Base-by-base conservation (phyloP, 805 yeast genomes). In the Suhomyces faveliae region DNA sequence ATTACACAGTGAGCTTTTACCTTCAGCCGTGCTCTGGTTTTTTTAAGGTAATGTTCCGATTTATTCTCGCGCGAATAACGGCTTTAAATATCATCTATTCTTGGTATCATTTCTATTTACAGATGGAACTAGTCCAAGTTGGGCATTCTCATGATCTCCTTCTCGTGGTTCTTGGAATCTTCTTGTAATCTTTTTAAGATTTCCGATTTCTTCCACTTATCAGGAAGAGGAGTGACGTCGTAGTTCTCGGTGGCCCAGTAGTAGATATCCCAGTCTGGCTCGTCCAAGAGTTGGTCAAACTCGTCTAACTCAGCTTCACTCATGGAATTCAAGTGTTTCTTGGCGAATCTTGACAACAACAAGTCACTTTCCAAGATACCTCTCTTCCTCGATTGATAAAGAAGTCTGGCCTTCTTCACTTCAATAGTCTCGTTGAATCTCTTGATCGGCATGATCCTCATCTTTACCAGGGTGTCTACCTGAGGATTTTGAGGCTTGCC, bases 201-300 rank as follows among this genome's bases (percentile, higher is more conserved):
- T 56, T 77, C 70, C 10, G 87, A 80, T 49, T 85, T 62, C 62
- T 83, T 76, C 96, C 96, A 94, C 61, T 80, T 79, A 35, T 87
- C 89, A 12, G 98, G 97, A 53, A 92, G 74, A 11, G 96, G 96
- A 41, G 91, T 87, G 15, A 87, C 82, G 29, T 80, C 83, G 59
- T 71, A 87, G 64, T 91, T 89, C 55, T 80, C 81, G 2, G 97
- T 89, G 21, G 96, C 96, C 99, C 99, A 92, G 71, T 94, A 94
- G 67, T 89, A 94, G 51, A 94, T 91, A 67, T 94, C 99, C 99
- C 99, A 94, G 67, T 94, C 99, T n/a, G 92, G 81, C 67, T 92
- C 96, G 66, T 94, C 96, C 62, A 94, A 76, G 49, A 94, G 68
- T 48, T 76, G 63, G 61, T 92, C 97, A 66, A 89, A 94, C 66